Base-by-base conservation (phyloP, 2,329 filamentous ascomycete genomes). In the Monascus ruber region DNA sequence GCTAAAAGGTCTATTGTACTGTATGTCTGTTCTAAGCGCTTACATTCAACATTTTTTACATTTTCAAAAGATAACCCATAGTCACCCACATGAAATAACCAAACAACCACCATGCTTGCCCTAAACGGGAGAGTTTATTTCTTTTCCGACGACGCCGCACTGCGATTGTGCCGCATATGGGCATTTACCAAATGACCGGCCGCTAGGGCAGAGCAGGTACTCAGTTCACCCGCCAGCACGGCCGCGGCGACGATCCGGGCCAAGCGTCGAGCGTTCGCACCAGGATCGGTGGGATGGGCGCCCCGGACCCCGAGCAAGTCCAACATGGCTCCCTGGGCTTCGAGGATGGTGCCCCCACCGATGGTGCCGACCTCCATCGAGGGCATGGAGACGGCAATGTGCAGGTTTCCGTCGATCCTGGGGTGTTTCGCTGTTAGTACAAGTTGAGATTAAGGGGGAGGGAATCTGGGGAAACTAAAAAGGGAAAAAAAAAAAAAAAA, bases 361-460 rank as follows among this genome's bases (percentile, higher is more conserved):
- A 98, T 84, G 2, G 91, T 98, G 57, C 91, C 91, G 37, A 96
- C 91, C 69, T 98, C 91, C 46, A 98, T 87, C 1, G 83, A 94
- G 39, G 91, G 91, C 91, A 98, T 98, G 17, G 88, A 94, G 31
- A 98, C 91, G 31, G 85, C 86, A 57, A 98, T 96, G 61, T 96
- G 89, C 40, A 98, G 84, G 58, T 85, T 81, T 41, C 88, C 91
- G 48, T 85, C 81, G 45, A 88, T 71, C 62, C 88, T 95, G 47
- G 24, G 6, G 8, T 9, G 17, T 26, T 32, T 31, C 38, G 32
- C 40, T 55, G 40, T 53, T 54, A 27, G 45, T 49, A 5, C 33
- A 36, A 26, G n/a, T n/a, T 3, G 3, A 5, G 7, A 6, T n/a
- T 26, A 34, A 28, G 24, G 5, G 31, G 31, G 33, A 31, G 26